A percentile compares a stretch with the other conserved stretches of the same genome.
These are phyloP conservation scores for Calonectria fujianensis DNA, from an alignment of 2,329 filamentous ascomycete species.

Conservation along the genomic window DNA sequence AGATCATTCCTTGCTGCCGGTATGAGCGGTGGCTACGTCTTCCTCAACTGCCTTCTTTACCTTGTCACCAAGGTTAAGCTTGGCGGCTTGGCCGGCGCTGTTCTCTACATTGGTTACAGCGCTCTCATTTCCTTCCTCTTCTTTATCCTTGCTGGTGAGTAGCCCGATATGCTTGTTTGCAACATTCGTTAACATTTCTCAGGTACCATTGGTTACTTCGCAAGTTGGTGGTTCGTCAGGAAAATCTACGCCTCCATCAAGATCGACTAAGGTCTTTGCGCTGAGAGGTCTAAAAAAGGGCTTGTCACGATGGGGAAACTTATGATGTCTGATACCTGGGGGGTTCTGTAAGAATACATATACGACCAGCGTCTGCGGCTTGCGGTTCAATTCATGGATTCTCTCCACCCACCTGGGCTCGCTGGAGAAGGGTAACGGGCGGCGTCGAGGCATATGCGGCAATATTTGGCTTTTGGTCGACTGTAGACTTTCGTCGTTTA, in stretches of 20 bases:
- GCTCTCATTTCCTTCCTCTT: slow-evolving; percentile 91
- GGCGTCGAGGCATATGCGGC: slow-evolving; percentile 38
- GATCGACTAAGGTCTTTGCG: slow-evolving; percentile 80
- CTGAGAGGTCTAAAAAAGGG: slow-evolving; percentile 32
- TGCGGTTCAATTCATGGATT: slow-evolving; percentile 39
- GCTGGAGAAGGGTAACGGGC: slow-evolving; percentile 40
- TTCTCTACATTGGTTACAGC: slow-evolving; percentile 96
- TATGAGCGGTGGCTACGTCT: slow-evolving; percentile 93
- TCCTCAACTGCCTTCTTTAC: slow-evolving; percentile 92
- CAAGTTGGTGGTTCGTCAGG: slow-evolving; percentile 94
- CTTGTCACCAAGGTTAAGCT: slow-evolving; percentile 92
- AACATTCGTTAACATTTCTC: slow-evolving; percentile 43
- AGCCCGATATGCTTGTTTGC: neutral
- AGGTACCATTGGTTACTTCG: slow-evolving; percentile 97
- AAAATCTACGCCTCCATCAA: slow-evolving; percentile 99
- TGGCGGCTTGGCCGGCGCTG: slow-evolving; percentile 87
- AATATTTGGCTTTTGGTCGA: slow-evolving; percentile 32
- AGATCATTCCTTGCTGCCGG: slow-evolving; percentile 93
- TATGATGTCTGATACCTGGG: slow-evolving; percentile 48
- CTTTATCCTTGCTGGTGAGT: slow-evolving; percentile 94
- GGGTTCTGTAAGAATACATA: slow-evolving; percentile 57
- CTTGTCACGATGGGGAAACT: slow-evolving; percentile 38
- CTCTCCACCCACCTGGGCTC: slow-evolving; percentile 36
- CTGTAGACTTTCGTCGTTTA: slow-evolving; percentile 41
- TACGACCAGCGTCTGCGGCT: slow-evolving; percentile 56